phyloP scores from a whole-genome alignment of 768 basidiomycete genomes.

The Lentinula guzmanii region DNA sequence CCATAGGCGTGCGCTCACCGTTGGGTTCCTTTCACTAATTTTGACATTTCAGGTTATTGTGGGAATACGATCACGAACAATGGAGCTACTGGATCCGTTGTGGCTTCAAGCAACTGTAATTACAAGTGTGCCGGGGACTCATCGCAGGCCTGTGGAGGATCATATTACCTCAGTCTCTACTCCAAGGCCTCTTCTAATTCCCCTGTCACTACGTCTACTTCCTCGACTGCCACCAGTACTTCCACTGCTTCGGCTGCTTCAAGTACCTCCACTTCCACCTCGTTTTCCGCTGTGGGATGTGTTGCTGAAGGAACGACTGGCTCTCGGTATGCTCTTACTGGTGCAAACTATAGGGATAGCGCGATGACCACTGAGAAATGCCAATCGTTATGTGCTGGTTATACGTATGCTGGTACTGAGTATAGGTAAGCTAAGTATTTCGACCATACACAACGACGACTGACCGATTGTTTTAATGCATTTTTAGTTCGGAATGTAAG shows the following conservation, averaged over 20 bases:
- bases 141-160: slow-evolving; percentile 15
- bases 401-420: slow-evolving; percentile 26
- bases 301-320: slow-evolving; percentile 26
- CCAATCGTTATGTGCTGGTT: slow-evolving; percentile 23
- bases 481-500: background rate
- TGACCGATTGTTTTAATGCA: background rate
- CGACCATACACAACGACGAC: background rate
- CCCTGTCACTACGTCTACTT: background rate
- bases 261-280: background rate
- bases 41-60: slow-evolving; percentile 16
- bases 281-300: slow-evolving; percentile 16
- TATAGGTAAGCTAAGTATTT: background rate
- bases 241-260: slow-evolving; percentile 10
- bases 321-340: slow-evolving; percentile 22
- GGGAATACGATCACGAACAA: slow-evolving; percentile 18
- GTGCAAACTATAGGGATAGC: slow-evolving; percentile 15
- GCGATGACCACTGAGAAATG: slow-evolving; percentile 27
- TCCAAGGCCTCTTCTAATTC: background rate
- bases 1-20: background rate
- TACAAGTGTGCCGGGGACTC: slow-evolving; percentile 14
- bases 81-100: slow-evolving; percentile 16
- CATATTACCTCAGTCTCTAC: slow-evolving; percentile 1
- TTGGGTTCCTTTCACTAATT: background rate
- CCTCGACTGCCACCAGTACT: background rate
- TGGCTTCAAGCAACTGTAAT: slow-evolving; percentile 12